These are phyloP conservation scores for Blastobotrys arbuscula DNA, from an alignment of 1,139 yeast genomes.

Conservation along the genomic window DNA sequence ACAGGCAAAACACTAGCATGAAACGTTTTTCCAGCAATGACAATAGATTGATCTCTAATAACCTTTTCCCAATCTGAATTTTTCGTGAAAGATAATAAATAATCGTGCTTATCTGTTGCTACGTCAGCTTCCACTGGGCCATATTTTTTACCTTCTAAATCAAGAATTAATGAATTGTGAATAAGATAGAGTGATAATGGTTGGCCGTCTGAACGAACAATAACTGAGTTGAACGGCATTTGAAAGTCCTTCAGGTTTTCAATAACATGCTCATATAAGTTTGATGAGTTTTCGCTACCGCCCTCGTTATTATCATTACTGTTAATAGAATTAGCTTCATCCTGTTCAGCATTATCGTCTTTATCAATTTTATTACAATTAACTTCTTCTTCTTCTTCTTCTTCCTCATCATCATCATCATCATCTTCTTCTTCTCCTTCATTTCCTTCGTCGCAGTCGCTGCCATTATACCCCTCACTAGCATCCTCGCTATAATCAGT, in stretches of 20 bases:
- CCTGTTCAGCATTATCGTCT: slow-evolving; percentile 3
- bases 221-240: slow-evolving; percentile 18
- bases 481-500: slow-evolving; percentile 8
- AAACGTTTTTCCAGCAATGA: slow-evolving; percentile 9
- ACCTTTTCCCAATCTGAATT: slow-evolving; percentile 11
- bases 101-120: slow-evolving; percentile 12
- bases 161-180: slow-evolving; percentile 9
- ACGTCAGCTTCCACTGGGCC: slow-evolving; percentile 11
- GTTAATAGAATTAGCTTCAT: slow-evolving; percentile 8
- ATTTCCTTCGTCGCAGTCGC: slow-evolving; percentile 9
- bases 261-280: slow-evolving; percentile 5
- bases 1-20: slow-evolving; percentile 16
- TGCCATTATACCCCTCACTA: slow-evolving; percentile 10
- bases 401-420: slow-evolving; percentile 10
- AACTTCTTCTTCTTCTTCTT: slow-evolving; percentile 13
- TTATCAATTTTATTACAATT: slow-evolving; percentile 7
- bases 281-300: slow-evolving; percentile 4
- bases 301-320: slow-evolving; percentile 7
- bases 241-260: slow-evolving; percentile 14
- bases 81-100: slow-evolving; percentile 12
- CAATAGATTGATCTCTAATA: slow-evolving; percentile 13
- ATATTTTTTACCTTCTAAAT: slow-evolving; percentile 10
- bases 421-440: slow-evolving; percentile 5
- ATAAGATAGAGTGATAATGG: neutral
- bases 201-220: slow-evolving; percentile 14